phyloP scores from a whole-genome alignment of 139 green algal species.

The Chlorokybus atmophyticus region DNA sequence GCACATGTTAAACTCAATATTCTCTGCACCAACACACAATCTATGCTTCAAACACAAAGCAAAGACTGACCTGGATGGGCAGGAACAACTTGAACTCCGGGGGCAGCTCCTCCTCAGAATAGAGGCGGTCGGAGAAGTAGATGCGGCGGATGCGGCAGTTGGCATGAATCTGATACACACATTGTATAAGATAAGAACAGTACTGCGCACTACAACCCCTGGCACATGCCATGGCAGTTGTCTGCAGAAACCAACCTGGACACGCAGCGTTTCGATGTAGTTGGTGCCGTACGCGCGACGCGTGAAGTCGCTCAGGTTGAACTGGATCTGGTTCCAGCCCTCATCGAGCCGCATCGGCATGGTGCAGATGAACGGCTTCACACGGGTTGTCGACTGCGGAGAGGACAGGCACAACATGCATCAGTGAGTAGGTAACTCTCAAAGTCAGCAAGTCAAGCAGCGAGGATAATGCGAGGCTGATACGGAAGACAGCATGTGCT shows the following conservation, averaged over 20 bases:
- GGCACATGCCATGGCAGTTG: too few species aligned
- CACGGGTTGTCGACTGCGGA: conserved; percentile 69
- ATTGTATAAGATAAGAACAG: too few species aligned
- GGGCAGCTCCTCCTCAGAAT: conserved; percentile 93
- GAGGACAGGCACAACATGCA: neutral
- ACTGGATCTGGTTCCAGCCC: conserved; percentile 91
- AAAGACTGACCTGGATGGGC: conserved; percentile 53
- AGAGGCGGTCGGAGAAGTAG: conserved; percentile 92
- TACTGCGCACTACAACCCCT: too few species aligned
- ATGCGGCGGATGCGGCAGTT: conserved; percentile 88
- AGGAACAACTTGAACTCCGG: conserved; percentile 86
- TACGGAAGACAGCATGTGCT: too few species aligned
- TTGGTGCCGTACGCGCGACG: conserved; percentile 81
- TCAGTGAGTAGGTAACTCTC: too few species aligned
- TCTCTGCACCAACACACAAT: too few species aligned
- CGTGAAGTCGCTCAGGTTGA: conserved; percentile 91
- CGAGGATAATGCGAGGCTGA: too few species aligned
- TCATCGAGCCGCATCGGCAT: conserved; percentile 95
- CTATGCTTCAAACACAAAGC: too few species aligned
- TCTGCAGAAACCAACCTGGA: conserved; percentile 25
- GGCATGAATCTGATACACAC: conserved; percentile 64
- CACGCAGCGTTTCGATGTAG: conserved; percentile 84
- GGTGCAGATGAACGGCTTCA: conserved; percentile 95
- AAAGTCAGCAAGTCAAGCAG: too few species aligned
- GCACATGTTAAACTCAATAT: too few species aligned